These are phyloP conservation scores for Fusarium sp. DNA, from an alignment of 2,329 filamentous ascomycete genomes.

Conservation along the genomic window DNA sequence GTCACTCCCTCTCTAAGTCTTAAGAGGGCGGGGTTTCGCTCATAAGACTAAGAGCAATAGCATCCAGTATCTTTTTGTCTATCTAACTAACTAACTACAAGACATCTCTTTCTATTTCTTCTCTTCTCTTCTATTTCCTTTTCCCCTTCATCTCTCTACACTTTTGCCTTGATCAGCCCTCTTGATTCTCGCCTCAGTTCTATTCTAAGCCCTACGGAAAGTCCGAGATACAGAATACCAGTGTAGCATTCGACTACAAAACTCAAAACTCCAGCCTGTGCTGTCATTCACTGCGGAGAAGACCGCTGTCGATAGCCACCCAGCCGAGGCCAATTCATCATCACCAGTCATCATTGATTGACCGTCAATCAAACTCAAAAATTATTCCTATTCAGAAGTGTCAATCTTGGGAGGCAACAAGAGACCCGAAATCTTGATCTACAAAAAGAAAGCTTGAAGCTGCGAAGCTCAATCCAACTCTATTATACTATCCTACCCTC, in stretches of 20 bases:
- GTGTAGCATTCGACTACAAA: slow-evolving; percentile 30
- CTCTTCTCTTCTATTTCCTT: background rate
- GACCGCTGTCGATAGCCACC: slow-evolving; percentile 30
- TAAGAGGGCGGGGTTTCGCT: slow-evolving; percentile 36
- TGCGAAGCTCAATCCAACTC: background rate
- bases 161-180: background rate
- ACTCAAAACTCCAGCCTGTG: slow-evolving; percentile 23
- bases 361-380: slow-evolving; percentile 17
- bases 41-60: background rate
- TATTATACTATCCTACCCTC: background rate
- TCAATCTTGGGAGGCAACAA: background rate
- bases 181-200: background rate
- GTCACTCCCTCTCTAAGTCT: slow-evolving; percentile 12
- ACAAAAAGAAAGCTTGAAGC: slow-evolving; percentile 17
- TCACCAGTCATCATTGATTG: slow-evolving; percentile 5
- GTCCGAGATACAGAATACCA: background rate
- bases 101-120: background rate
- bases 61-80: background rate
- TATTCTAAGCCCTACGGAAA: slow-evolving; percentile 7
- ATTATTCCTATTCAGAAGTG: slow-evolving; percentile 20
- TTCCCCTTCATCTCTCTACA: background rate
- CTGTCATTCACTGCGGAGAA: slow-evolving; percentile 29
- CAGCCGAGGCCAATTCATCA: slow-evolving; percentile 28
- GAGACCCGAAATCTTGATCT: slow-evolving; percentile 10
- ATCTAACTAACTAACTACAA: background rate